Evolutionary conservation across 106 monocot genomes (phyloP), one percentile per base, ranked within the genome.

Genomic region (Dioscorea dumetorum): DNA sequence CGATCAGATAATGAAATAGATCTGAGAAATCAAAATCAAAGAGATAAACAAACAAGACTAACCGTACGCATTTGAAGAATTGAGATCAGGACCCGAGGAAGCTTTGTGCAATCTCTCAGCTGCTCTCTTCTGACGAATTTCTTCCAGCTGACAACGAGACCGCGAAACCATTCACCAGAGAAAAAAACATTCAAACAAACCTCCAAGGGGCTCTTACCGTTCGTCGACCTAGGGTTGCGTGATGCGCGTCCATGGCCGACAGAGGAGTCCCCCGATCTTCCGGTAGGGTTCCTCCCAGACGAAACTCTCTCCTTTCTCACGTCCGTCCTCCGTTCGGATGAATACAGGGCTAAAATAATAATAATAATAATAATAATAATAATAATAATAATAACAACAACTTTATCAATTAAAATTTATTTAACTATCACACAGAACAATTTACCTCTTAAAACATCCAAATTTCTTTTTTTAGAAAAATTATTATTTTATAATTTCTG

Each of bases 71-170:
- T 77, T 78, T 35, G 76, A 73, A 63, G 74, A 33, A 18, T 85
- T 85, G 33, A 78, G 58, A 74, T 86, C 83, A 13, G 93, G 83
- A 17, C 81, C 88, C 16, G 82, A 76, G 2, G 79, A 72, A 14
- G 77, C 72, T 54, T 72, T 88, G 48, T 71, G 79, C 41, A 86
- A 34, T 65, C 83, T 79, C 67, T 89, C 93, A 22, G 81, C 89
- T 4, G 89, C 93, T 73, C 93, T 78, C 84, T 93, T 93, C 63
- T 83, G 81, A 11, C 89, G 86, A 69, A 93, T 93, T 70, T 89
- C 89, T 66, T 93, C 89, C 74, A 89, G 48, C 93, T 92, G 72
- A 5, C 53, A 15, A 24, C 15, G 13, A 48, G 53, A 16, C 2
- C 56, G 60, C 8, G 1, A 59, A 23, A 7, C 28, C 35, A 68